phyloP scores from a whole-genome alignment of 2,329 filamentous ascomycete genomes.

The Colletotrichum tanaceti region DNA sequence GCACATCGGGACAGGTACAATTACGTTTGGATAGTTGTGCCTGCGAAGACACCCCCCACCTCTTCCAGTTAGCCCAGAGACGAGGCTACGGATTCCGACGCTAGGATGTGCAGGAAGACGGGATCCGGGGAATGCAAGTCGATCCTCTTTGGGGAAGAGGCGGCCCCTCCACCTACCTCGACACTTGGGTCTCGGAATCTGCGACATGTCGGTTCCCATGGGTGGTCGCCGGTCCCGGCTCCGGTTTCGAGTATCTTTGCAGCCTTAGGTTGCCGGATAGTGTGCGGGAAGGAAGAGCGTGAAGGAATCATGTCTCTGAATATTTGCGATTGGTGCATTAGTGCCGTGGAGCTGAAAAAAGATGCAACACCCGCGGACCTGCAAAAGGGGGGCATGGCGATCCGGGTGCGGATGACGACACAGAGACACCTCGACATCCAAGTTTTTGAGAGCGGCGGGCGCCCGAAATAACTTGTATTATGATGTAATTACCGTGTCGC shows the following conservation, averaged over 20 bases:
- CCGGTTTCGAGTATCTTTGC: constrained; percentile 1
- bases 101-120: constrained; percentile 37
- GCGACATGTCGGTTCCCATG: constrained; percentile 27
- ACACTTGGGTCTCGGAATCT: constrained; percentile 32
- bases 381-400: constrained; percentile 11
- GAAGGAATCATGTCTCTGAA: constrained; percentile 18
- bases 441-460: constrained; percentile 10
- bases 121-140: constrained; percentile 37
- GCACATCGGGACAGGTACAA: constrained; percentile 20
- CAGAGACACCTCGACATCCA: neutral
- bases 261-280: neutral
- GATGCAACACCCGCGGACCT: neutral
- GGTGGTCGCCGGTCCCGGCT: neutral
- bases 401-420: constrained; percentile 17
- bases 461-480: neutral
- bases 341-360: constrained; percentile 23
- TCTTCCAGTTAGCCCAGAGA: neutral
- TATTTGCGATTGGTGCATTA: constrained; percentile 32
- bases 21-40: constrained; percentile 11
- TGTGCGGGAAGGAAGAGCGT: neutral
- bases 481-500: neutral
- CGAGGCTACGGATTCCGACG: constrained; percentile 15
- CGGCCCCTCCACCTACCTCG: constrained; percentile 10
- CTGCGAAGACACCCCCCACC: neutral
- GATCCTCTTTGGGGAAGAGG: constrained; percentile 10